A percentile compares a stretch with the other conserved stretches of the same genome.
Evolutionary conservation across 1,284 basidiomycete genomes (phyloP).

Genomic region (Athelia sp.): DNA sequence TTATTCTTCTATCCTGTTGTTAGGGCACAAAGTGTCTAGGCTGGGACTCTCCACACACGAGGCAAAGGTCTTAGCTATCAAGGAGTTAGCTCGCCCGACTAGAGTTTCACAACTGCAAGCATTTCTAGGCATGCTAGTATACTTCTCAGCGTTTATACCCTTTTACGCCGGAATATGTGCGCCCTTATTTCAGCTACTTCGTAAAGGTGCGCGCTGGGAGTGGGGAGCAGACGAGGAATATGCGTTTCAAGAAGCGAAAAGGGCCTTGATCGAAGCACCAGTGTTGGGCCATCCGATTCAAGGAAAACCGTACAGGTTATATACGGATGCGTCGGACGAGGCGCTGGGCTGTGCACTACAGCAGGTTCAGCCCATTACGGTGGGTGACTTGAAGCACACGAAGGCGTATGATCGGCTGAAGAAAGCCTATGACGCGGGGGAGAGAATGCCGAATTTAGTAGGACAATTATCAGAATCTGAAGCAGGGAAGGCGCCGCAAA

Average conservation of each 20-base stretch:
- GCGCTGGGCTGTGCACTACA: slow-evolving; percentile 28
- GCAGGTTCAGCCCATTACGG: slow-evolving; percentile 31
- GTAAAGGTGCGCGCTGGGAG: slow-evolving; percentile 18
- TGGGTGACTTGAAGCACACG: slow-evolving; percentile 30
- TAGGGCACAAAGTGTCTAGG: slow-evolving; percentile 30
- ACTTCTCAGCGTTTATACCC: slow-evolving; percentile 24
- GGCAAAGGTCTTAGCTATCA: slow-evolving; percentile 21
- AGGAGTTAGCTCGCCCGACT: slow-evolving; percentile 16
- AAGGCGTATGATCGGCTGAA: slow-evolving; percentile 21
- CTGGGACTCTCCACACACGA: slow-evolving; percentile 24
- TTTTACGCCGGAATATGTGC: slow-evolving; percentile 22
- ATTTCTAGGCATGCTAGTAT: slow-evolving; percentile 28
- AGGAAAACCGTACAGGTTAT: slow-evolving; percentile 27
- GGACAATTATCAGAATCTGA: slow-evolving; percentile 7
- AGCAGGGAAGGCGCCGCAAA: slow-evolving; percentile 3
- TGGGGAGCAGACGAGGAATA: slow-evolving; percentile 20
- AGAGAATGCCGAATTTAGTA: slow-evolving; percentile 6
- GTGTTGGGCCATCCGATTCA: slow-evolving; percentile 24
- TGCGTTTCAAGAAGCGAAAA: slow-evolving; percentile 21
- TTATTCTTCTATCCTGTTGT: slow-evolving; percentile 26
- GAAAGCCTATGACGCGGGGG: slow-evolving; percentile 11
- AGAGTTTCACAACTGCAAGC: slow-evolving; percentile 19
- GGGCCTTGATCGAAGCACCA: slow-evolving; percentile 20
- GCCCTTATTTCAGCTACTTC: slow-evolving; percentile 20
- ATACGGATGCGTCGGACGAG: slow-evolving; percentile 33